A percentile compares a stretch with the other conserved stretches of the same genome.
Evolutionary conservation across 2,329 filamentous ascomycete species (phyloP).

Genomic region (Microsporum audouinii): DNA sequence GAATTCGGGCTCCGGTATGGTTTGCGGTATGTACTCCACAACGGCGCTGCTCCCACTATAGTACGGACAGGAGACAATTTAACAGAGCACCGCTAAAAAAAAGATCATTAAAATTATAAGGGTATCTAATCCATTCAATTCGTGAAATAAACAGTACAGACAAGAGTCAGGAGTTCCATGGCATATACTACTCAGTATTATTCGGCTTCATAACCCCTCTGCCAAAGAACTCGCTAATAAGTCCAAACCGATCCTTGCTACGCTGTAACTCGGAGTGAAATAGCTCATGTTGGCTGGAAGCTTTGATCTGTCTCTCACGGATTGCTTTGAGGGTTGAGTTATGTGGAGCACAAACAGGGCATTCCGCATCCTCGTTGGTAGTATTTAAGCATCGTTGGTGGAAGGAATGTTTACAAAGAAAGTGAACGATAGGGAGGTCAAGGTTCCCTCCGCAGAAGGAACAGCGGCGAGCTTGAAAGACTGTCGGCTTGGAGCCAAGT

Average conservation of each 20-base stretch:
- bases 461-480: slow-evolving; percentile 85
- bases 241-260: slow-evolving; percentile 75
- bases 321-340: slow-evolving; percentile 86
- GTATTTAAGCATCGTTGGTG: slow-evolving; percentile 78
- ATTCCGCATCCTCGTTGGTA: slow-evolving; percentile 58
- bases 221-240: slow-evolving; percentile 89
- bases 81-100: too few relatives aligned
- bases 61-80: too few relatives aligned
- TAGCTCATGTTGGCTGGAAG: slow-evolving; percentile 74
- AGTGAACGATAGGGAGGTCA: slow-evolving; percentile 85
- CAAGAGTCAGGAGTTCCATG: not conserved
- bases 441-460: slow-evolving; percentile 66
- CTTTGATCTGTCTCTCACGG: slow-evolving; percentile 72
- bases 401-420: slow-evolving; percentile 93
- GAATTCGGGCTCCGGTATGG: too few relatives aligned
- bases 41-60: too few relatives aligned
- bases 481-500: slow-evolving; percentile 64
- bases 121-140: not conserved
- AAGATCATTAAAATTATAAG: not conserved
- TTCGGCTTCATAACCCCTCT: slow-evolving; percentile 65
- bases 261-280: slow-evolving; percentile 70
- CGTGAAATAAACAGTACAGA: not conserved
- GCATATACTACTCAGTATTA: slow-evolving; percentile 6
- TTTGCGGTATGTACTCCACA: too few relatives aligned
- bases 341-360: slow-evolving; percentile 69